A percentile compares a stretch with the other conserved stretches of the same genome.
phyloP scores from a whole-genome alignment of 768 basidiomycete genomes.

The Tylopilus plumbeoviolaceoides region DNA sequence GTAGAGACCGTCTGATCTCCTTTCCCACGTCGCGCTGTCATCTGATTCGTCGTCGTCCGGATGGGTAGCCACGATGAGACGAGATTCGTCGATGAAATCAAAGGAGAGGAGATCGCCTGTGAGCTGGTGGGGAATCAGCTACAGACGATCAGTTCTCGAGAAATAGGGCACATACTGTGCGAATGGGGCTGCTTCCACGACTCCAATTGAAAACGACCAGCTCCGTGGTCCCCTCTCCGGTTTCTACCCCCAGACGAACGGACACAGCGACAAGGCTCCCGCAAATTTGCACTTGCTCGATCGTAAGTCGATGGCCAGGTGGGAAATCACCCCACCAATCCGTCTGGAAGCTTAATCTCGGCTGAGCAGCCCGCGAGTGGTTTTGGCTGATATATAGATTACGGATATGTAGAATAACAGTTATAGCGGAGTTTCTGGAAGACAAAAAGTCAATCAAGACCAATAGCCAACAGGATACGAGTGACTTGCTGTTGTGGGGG shows the following conservation, averaged over 20 bases:
- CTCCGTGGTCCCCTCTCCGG: constrained; percentile 31
- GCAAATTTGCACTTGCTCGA: constrained; percentile 28
- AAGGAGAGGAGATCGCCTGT: constrained; percentile 30
- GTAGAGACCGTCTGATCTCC: constrained; percentile 30
- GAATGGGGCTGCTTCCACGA: constrained; percentile 23
- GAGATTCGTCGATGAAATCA: constrained; percentile 26
- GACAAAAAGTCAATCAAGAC: not conserved
- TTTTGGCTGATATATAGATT: constrained; percentile 54
- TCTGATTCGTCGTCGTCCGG: constrained; percentile 33
- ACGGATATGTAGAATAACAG: constrained; percentile 43
- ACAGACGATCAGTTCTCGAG: not conserved
- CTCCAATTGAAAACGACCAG: constrained; percentile 30
- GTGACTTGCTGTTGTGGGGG: constrained; percentile 25
- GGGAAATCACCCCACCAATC: constrained; percentile 33
- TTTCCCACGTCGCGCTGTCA: constrained; percentile 28
- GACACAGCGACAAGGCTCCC: constrained; percentile 24
- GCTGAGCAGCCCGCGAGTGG: constrained; percentile 41
- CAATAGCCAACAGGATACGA: not conserved
- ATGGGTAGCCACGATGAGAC: constrained; percentile 24
- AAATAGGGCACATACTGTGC: constrained; percentile 19
- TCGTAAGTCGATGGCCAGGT: constrained; percentile 30
- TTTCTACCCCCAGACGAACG: constrained; percentile 29
- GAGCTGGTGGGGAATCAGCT: constrained; percentile 14
- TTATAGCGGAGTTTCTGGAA: constrained; percentile 25
- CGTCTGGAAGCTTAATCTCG: constrained; percentile 27